Base-by-base conservation (phyloP, 768 basidiomycete genomes). In the Phaeotremella skinneri region DNA sequence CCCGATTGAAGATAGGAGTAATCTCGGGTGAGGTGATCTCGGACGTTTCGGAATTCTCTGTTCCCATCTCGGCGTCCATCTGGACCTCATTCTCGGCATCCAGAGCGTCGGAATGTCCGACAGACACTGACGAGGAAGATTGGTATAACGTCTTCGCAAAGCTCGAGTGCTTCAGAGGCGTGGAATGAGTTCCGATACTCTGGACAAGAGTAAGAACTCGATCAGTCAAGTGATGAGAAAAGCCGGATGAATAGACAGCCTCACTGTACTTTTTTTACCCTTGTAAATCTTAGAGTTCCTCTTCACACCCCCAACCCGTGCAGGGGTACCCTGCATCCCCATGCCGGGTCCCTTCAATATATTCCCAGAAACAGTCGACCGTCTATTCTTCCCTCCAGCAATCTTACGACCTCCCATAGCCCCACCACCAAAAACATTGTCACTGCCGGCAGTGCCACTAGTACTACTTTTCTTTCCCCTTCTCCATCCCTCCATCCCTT, bases 291-390 rank as follows among this genome's bases (percentile, higher is more conserved):
- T n/a, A n/a, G n/a, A n/a, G 20, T 11, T 26, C 25, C 21, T 47
- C 45, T 11, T 47, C 45, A n/a, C 9, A 23, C 21, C 29, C 17
- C 29, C 29, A 3, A 21, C 32, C 48, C 58, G 62, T 1, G 66
- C 69, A 4, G 69, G 69, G 7, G 69, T 70, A 23, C 56, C 59
- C 30, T 51, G 25, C 69, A 67, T 67, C 5, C 69, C 69, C 66
- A 67, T 67, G 1, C 69, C 69, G 17, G 62, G 41, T 1, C 64
- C 56, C 47, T 39, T 25, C 25, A 23, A 45, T 20, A 11, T 45
- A 45, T 13, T 13, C 21, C 43, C 13, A 45, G 43, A 37, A 37
- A 37, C 9, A 37, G 34, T 37, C 17, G 34, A 37, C 34, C 34
- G 17, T 7, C 9, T 37, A 37, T 42, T 53, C 32, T 41, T 42